Base-by-base conservation (phyloP, 192 early-diverging fungal species). In the Funneliformis mosseae region DNA sequence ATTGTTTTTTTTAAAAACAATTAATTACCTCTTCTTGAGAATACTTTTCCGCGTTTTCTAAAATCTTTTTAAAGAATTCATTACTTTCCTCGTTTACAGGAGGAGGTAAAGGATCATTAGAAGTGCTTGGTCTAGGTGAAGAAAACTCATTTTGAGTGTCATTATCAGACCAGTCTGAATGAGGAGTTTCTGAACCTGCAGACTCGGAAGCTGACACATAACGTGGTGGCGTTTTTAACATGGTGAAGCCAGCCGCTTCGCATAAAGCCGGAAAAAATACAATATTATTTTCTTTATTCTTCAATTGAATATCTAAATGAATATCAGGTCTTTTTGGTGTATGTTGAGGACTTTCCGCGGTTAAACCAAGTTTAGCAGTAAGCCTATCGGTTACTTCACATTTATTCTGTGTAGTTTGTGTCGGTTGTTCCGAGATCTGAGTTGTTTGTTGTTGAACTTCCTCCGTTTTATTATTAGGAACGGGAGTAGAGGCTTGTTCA, bases 31-130 rank as follows among this genome's bases (percentile, higher is more conserved):
- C 39, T 70, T 43, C 68, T 28, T 66, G 25, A n/a, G 68, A 39
- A 70, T 70, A 70, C 8, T 43, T 70, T 70, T 70, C 68, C 41
- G 68, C 68, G 10, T 70, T 70, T 42, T 70, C 68, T 42, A 70
- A 7, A 3, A 70, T 43, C 42, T 21, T 45, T 70, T 70, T 41
- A 45, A 70, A 70, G 33, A 70, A 70, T 70, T 43, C 68, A 45
- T 67, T 33, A 28, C 38, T 43, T 43, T 70, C 68, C 18, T 55
- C 50, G 7, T 55, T 4, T 21, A n/a, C 18, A 55, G 50, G 50
- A 21, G 50, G 50, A 55, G 50, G 50, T 5, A 55, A 55, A 55
- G 50, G 50, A 70, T 43, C 39, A 25, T n/a, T 11, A 41, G 38
- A 43, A 42, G 18, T 41, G n/a, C 39, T 38, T 10, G 41, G 16